Evolutionary conservation across 2,329 filamentous ascomycete species (phyloP).

Genomic region (Hymenotorrendiella dingleyae): DNA sequence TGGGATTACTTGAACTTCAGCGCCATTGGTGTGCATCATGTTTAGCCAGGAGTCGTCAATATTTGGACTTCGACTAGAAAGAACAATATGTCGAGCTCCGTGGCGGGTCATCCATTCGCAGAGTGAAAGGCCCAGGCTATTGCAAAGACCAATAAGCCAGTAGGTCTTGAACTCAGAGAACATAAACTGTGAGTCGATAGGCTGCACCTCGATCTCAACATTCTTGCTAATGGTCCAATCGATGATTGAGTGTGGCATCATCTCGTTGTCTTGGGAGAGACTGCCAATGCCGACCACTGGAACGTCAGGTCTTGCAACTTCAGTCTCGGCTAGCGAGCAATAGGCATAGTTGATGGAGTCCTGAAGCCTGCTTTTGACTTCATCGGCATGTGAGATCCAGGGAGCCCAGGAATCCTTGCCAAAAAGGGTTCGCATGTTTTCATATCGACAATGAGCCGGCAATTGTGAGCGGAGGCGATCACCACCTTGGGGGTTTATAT

Average conservation of each 20-base stretch:
- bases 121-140: slow-evolving; percentile 31
- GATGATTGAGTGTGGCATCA: neutral
- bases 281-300: neutral
- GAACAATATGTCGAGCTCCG: slow-evolving; percentile 33
- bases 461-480: neutral
- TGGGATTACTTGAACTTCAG: neutral
- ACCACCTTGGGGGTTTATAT: neutral
- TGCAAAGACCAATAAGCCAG: slow-evolving; percentile 24
- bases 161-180: slow-evolving; percentile 28
- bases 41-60: slow-evolving; percentile 28
- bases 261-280: neutral
- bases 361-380: neutral
- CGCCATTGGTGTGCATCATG: neutral
- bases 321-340: neutral
- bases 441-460: neutral
- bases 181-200: neutral
- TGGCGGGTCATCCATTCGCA: slow-evolving; percentile 35
- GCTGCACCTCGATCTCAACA: slow-evolving; percentile 1
- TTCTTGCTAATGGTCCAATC: neutral
- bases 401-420: neutral
- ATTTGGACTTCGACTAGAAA: slow-evolving; percentile 36
- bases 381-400: neutral
- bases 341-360: neutral
- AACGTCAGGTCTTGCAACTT: neutral
- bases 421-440: neutral